Evolutionary conservation across 177 flowering plant species (phyloP), one percentile per base, ranked within the genome.

Genomic region (Vitis hybrid): DNA sequence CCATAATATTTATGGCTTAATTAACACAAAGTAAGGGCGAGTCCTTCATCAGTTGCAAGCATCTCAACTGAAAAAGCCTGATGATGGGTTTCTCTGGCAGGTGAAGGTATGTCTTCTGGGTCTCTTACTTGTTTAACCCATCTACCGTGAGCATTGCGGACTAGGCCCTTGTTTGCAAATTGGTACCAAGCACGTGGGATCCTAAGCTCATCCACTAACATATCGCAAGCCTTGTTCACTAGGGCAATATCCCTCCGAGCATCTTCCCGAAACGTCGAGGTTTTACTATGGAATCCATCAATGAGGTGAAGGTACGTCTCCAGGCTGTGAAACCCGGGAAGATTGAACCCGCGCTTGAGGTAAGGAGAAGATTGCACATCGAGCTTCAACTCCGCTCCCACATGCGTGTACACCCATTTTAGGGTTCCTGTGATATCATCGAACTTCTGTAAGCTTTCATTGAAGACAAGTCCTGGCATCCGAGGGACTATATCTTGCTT

Each of bases 231-330:
- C 45, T 34, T 34, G 45, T 34, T 34, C 45, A 34, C 45, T 6
- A 34, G 67, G 56, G 67, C 21, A 64, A 56, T 1, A 7, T 71
- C 74, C 56, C 74, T 71, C 60, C 72, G 59, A 2, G 80, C 75
- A 23, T 65, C 51, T 21, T 18, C 17, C 13, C 80, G 45, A 13
- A 70, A 78, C 45, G 23, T 45, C 0, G 66, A 10, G 2, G 11
- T 45, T 18, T 9, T 56, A 14, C 75, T 21, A 3, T 17, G 1
- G 32, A 39, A 71, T 11, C 80, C 80, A 64, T 78, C 80, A 18
- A 78, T 26, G 0, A 78, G 50, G 56, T 78, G 80, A 1, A 78
- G 77, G n/a, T 78, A 78, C 0, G 59, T 54, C 60, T 78, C 80
- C 51, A 78, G 58, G 32, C 51, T 74, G 34, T 78, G 80, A 19